Conservation (phyloP, 1,284 basidiomycete species). For the Apiotrichum domesticum region DNA sequence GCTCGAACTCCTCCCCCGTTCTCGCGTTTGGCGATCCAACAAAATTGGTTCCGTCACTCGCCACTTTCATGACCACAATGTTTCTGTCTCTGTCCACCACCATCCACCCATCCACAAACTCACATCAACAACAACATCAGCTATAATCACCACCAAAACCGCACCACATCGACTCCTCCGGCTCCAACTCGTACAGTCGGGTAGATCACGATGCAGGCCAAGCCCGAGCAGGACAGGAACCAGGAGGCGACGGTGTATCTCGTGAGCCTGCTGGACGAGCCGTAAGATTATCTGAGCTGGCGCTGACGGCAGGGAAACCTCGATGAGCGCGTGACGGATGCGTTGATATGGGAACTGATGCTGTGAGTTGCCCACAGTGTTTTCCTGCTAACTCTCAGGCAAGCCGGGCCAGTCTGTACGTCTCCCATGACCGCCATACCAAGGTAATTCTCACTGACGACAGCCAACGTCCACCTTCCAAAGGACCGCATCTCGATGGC, state of each 20-base stretch:
- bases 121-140: too few species aligned
- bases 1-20: too few species aligned
- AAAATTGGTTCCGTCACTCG: too few species aligned
- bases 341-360: slow-evolving; percentile 97
- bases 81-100: too few species aligned
- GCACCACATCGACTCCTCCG: too few species aligned
- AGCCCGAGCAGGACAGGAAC: slow-evolving; percentile 76
- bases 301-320: slow-evolving; percentile 73
- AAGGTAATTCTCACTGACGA: too few species aligned
- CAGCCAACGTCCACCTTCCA: slow-evolving; percentile 97
- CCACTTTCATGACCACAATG: too few species aligned
- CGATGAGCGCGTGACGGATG: slow-evolving; percentile 89
- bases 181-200: too few species aligned
- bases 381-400: slow-evolving; percentile 44
- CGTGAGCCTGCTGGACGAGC: slow-evolving; percentile 45
- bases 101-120: too few species aligned
- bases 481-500: slow-evolving; percentile 97
- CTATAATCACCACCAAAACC: too few species aligned
- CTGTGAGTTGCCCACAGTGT: slow-evolving; percentile 46
- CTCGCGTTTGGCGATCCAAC: too few species aligned
- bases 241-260: slow-evolving; percentile 93
- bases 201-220: slow-evolving; percentile 29
- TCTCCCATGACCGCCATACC: slow-evolving; percentile 1
- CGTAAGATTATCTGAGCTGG: not conserved
- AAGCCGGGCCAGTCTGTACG: slow-evolving; percentile 93